Evolutionary conservation across 441 rosid genomes (phyloP), one percentile per base, ranked within the genome.

Genomic region (Hypseocharis bilobata): DNA sequence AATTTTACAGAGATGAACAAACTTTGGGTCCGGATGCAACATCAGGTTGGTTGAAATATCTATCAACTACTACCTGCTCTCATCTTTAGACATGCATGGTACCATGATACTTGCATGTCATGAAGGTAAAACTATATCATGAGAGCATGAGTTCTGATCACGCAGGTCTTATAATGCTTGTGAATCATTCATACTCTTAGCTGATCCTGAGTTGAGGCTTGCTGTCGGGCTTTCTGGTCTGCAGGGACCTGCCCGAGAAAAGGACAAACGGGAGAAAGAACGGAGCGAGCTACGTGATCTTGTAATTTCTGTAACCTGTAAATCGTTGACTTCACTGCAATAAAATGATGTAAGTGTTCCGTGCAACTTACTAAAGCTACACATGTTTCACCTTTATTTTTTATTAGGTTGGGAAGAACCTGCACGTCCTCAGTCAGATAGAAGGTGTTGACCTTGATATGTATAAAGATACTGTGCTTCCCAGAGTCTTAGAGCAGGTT

Each of bases 1-100:
- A 87, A 87, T 75, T 87, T 87, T 65, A 87, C 90, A 3, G 93
- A 87, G 87, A 87, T 87, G 93, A 87, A 87, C 83, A 87, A 87
- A 72, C 80, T 87, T 63, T 87, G 93, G 93, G 93, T 87, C 79
- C 88, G 93, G 77, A 85, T 87, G 93, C 93, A 87, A 75, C 88
- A 87, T 74, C 93, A 87, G 90, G 93, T 85, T 84, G 81, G 88
- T 82, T 69, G 81, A 72, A 70, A 79, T 70, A 71, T 75, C 73
- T 77, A 62, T 67, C 60, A 71, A 63, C 77, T 73, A 66, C 78
- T 64, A 70, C 76, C 73, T 77, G 77, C 84, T 70, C 72, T 75
- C 77, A 69, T 79, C 83, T 80, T 75, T 60, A 64, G 68, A 66
- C 81, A 70, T 75, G 81, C 80, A 65, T 77, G 72, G 67, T 69